Evolutionary conservation across 2,329 filamentous ascomycete genomes (phyloP).

Genomic region (Aaosphaeria pasadenensis): DNA sequence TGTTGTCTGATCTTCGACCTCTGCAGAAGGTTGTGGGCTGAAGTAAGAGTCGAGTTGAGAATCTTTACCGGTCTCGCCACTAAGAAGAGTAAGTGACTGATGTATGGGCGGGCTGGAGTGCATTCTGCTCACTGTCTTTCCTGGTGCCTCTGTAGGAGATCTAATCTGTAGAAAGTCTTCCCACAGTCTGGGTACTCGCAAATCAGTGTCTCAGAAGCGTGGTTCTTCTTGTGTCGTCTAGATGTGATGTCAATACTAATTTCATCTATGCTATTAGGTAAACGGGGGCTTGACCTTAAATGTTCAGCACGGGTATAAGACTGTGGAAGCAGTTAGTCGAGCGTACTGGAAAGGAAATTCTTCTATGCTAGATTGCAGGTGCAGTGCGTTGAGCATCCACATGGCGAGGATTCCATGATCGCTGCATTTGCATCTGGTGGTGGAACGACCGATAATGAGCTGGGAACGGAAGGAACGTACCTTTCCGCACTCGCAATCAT

Average conservation of each 20-base stretch:
- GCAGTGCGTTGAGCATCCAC: too few species aligned
- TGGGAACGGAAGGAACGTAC: conserved; percentile 27
- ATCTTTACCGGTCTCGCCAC: conserved; percentile 24
- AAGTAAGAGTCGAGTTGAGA: conserved; percentile 20
- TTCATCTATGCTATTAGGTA: too few species aligned
- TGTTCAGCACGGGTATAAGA: conserved; percentile 49
- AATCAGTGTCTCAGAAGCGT: conserved; percentile 36
- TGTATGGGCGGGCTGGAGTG: not conserved
- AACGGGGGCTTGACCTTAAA: conserved; percentile 33
- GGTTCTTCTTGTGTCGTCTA: conserved; percentile 48
- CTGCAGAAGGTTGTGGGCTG: conserved; percentile 23
- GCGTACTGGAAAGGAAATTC: not conserved
- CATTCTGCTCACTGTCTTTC: conserved; percentile 43
- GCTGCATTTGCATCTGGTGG: too few species aligned
- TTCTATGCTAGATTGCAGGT: not conserved
- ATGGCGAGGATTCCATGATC: not conserved
- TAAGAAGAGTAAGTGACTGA: conserved; percentile 16
- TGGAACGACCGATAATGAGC: not conserved
- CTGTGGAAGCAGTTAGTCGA: conserved; percentile 26
- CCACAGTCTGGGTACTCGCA: conserved; percentile 42
- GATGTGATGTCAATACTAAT: conserved; percentile 6
- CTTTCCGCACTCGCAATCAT: conserved; percentile 48
- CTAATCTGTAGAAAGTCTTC: conserved; percentile 43
- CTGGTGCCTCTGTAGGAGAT: conserved; percentile 45
- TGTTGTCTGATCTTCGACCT: conserved; percentile 13